Conservation (phyloP, 208 protist species). For the Trypanosoma conorhini region DNA sequence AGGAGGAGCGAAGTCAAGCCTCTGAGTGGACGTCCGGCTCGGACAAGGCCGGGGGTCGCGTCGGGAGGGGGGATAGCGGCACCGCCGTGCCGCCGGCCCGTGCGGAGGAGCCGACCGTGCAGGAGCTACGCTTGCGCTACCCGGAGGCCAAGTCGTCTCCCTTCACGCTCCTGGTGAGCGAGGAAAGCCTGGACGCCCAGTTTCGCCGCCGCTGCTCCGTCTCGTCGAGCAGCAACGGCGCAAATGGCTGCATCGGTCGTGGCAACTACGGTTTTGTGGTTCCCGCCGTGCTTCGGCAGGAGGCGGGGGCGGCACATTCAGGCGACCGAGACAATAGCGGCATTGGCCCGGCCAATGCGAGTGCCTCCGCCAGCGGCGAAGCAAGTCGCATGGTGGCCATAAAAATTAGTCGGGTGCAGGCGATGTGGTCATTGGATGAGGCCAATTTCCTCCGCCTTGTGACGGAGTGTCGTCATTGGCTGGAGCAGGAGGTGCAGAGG, state of each 20-base stretch:
- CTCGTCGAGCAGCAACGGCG: constrained; percentile 2
- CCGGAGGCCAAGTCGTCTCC: constrained; percentile 12
- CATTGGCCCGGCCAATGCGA: neutral
- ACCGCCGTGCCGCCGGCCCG: neutral
- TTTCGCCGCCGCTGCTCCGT: neutral
- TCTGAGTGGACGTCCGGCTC: neutral
- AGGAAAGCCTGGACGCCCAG: neutral
- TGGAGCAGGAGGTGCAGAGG: constrained; percentile 11
- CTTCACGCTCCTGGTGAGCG: constrained; percentile 7
- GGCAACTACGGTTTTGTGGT: constrained; percentile 30
- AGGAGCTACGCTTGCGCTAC: constrained; percentile 6
- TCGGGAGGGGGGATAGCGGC: neutral
- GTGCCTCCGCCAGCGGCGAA: neutral
- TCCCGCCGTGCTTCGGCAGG: neutral
- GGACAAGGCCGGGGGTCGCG: neutral
- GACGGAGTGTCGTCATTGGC: neutral
- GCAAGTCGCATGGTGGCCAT: constrained; percentile 14
- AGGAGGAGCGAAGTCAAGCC: neutral
- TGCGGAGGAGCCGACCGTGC: neutral
- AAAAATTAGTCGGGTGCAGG: constrained; percentile 23
- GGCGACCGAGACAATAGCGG: neutral
- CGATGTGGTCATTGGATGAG: constrained; percentile 22
- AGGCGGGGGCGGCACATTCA: neutral
- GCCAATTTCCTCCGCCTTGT: constrained; percentile 6
- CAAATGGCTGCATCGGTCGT: constrained; percentile 9